These are phyloP conservation scores for Scleroderma citrinum DNA, from an alignment of 768 basidiomycete genomes.

Conservation along the genomic window DNA sequence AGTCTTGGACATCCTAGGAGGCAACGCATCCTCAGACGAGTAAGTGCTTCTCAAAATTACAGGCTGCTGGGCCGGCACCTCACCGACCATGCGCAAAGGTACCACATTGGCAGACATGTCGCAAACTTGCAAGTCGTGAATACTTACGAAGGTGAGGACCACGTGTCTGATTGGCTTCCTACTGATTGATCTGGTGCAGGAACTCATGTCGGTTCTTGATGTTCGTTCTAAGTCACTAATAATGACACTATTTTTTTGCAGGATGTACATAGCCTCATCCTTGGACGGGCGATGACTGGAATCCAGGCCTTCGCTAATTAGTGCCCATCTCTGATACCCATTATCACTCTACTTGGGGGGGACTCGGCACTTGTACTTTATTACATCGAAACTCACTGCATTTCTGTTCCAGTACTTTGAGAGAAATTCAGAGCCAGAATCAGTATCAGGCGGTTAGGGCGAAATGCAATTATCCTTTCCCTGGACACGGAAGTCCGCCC, in stretches of 20 bases:
- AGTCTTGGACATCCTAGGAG: slow-evolving; percentile 87
- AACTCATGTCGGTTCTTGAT: slow-evolving; percentile 44
- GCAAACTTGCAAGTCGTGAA: slow-evolving; percentile 94
- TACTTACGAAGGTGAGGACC: slow-evolving; percentile 77
- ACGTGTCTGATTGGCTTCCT: slow-evolving; percentile 1
- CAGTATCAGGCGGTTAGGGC: too few relatives aligned
- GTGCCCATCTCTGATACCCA: neutral
- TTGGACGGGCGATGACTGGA: slow-evolving; percentile 91
- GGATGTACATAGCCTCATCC: slow-evolving; percentile 88
- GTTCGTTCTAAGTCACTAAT: slow-evolving; percentile 4
- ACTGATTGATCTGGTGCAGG: slow-evolving; percentile 29
- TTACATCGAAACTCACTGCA: neutral
- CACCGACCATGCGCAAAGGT: slow-evolving; percentile 41
- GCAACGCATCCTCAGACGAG: slow-evolving; percentile 93
- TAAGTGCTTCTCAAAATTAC: slow-evolving; percentile 35
- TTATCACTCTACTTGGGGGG: neutral
- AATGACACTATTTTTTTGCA: slow-evolving; percentile 26
- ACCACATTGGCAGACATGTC: slow-evolving; percentile 91
- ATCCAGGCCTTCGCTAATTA: slow-evolving; percentile 73
- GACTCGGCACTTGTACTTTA: neutral
- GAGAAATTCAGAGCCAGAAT: too few relatives aligned
- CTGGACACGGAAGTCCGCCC: too few relatives aligned
- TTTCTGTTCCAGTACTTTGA: too few relatives aligned
- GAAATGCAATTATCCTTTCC: neutral
- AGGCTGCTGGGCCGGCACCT: too few relatives aligned